phyloP scores from a whole-genome alignment of 257 asterid genomes.

The Scutellaria baicalensis region DNA sequence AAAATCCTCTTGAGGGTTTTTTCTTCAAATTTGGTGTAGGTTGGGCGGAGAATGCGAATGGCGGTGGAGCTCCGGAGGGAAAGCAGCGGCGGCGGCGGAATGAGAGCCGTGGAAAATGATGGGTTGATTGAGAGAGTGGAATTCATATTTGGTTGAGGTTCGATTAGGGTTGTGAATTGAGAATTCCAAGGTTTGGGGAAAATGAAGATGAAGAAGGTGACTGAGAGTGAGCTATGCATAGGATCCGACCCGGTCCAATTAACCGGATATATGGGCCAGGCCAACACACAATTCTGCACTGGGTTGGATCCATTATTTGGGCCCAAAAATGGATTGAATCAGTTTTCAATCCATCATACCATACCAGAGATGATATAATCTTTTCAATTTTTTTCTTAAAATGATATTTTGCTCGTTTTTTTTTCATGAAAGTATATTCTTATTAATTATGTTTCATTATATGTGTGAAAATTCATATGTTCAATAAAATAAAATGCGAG shows the following conservation, averaged over 20 bases:
- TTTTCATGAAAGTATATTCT: too few species aligned
- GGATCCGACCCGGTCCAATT: slow-evolving; percentile 9
- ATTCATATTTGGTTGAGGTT: slow-evolving; percentile 19
- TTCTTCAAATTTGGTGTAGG: background rate
- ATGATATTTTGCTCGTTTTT: too few species aligned
- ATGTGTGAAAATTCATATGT: too few species aligned
- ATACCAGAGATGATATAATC: too few species aligned
- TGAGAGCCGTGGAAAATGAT: slow-evolving; percentile 6
- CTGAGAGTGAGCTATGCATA: background rate
- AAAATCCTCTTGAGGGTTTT: slow-evolving; percentile 1
- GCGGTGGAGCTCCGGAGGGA: slow-evolving; percentile 12
- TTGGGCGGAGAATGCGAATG: slow-evolving; percentile 3
- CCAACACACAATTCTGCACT: background rate
- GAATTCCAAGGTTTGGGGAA: background rate
- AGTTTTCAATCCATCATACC: too few species aligned
- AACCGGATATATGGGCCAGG: background rate
- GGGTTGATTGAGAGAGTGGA: slow-evolving; percentile 24
- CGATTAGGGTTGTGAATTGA: slow-evolving; percentile 2
- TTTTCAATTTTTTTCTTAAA: too few species aligned
- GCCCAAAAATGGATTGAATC: too few species aligned
- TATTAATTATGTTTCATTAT: too few species aligned
- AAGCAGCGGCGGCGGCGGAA: slow-evolving; percentile 6
- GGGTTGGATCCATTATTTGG: background rate
- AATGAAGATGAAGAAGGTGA: background rate
- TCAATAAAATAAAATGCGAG: too few species aligned